These are phyloP conservation scores for Citrus reticulata DNA, from an alignment of 345 rosid genomes.

Conservation along the genomic window DNA sequence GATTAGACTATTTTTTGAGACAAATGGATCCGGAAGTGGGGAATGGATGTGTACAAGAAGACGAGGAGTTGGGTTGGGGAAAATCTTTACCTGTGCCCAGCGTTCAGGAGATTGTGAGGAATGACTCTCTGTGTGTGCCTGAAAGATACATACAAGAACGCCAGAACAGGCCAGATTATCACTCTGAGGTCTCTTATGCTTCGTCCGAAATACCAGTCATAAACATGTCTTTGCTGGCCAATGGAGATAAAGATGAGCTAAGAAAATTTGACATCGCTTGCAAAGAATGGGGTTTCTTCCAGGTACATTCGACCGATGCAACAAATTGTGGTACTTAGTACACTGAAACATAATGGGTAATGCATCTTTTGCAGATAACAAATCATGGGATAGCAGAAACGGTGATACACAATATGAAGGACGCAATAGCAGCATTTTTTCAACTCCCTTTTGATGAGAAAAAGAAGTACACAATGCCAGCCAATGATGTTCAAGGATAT, in stretches of 20 bases:
- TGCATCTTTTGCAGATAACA: constrained; percentile 14
- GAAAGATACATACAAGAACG: constrained; percentile 15
- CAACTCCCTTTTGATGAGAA: constrained; percentile 29
- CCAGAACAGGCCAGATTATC: constrained; percentile 6
- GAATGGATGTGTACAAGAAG: neutral
- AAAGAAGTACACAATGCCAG: constrained; percentile 17
- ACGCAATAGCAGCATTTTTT: constrained; percentile 19
- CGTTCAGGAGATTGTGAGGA: constrained; percentile 22
- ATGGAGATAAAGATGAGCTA: constrained; percentile 18
- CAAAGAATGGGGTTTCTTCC: constrained; percentile 41
- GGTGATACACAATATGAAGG: constrained; percentile 11
- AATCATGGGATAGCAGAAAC: constrained; percentile 17
- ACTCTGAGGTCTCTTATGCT: neutral
- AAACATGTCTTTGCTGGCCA: constrained; percentile 18
- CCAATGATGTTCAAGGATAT: constrained; percentile 20
- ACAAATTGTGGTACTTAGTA: neutral
- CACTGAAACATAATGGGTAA: neutral
- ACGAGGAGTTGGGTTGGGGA: constrained; percentile 13
- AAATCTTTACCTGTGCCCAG: constrained; percentile 17
- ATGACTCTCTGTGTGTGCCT: constrained; percentile 14
- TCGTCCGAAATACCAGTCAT: constrained; percentile 18
- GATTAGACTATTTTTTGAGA: neutral
- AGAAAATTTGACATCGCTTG: constrained; percentile 24
- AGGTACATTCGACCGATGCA: neutral
- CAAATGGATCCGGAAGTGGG: neutral